These are phyloP conservation scores for Thuidium tamariscinum DNA, from an alignment of 225 moss, liverwort and hornwort genomes.

Conservation along the genomic window DNA sequence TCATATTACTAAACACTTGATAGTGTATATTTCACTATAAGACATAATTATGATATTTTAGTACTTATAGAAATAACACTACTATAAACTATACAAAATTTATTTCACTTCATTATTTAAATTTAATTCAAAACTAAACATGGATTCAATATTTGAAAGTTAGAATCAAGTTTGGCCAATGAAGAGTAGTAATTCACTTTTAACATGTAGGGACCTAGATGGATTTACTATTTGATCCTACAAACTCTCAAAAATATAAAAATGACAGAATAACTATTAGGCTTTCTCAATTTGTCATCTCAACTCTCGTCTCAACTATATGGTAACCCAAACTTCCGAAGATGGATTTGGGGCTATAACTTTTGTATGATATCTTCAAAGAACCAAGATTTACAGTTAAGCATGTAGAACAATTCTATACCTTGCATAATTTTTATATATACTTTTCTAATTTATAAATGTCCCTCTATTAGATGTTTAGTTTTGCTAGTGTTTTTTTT, in stretches of 20 bases:
- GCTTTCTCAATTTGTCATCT: background rate
- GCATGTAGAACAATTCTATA: background rate
- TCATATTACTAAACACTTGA: background rate
- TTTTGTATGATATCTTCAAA: background rate
- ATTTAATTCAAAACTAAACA: too few relatives aligned
- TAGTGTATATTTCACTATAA: background rate
- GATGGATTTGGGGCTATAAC: accelerated
- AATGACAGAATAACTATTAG: background rate
- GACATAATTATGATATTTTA: background rate
- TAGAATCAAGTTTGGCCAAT: background rate
- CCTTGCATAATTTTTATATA: background rate
- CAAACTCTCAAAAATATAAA: background rate
- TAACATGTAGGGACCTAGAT: accelerated
- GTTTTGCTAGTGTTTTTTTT: background rate
- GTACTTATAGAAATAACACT: background rate
- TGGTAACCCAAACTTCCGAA: too few relatives aligned
- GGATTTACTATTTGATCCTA: accelerated
- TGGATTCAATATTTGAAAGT: accelerated
- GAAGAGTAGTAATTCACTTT: accelerated
- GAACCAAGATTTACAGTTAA: background rate
- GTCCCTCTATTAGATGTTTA: background rate
- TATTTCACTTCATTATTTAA: background rate
- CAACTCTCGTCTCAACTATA: too few relatives aligned
- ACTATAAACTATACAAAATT: background rate
- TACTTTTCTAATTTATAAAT: background rate